Evolutionary conservation across 108 stramenopile genomes (phyloP), one percentile per base, ranked within the genome.

Genomic region (Fragilariopsis cylindrus): DNA sequence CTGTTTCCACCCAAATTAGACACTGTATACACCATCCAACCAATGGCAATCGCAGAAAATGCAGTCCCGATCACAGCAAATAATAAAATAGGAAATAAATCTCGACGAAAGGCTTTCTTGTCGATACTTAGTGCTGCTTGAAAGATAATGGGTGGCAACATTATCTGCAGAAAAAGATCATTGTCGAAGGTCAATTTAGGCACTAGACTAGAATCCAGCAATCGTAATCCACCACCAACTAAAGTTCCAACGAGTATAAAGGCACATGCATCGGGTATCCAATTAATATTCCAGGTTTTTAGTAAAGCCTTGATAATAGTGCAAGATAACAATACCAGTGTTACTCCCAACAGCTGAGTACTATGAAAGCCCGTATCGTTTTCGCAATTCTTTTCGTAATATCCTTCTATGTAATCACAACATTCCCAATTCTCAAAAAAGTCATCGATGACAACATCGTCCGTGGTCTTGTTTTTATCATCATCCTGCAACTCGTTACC

Each of bases 131-230:
- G 54, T 15, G 91, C 85, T 40, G 92, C 95, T 79, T 93, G 82
- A 80, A 96, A 93, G 64, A 93, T 92, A 50, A 96, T 96, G 43
- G 95, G 95, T 11, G 95, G 95, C 64, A 96, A 68, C 57, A 96
- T 73, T 45, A 96, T 78, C 48, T 91, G 84, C 70, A 96, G 76
- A 72, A 96, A 96, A 21, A 96, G 81, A 54, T 93, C 85, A 66
- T 89, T 89, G 75, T 93, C 86, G 72, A 96, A 96, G 12, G 83
- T 81, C 72, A 90, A 57, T 21, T 68, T 64, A 11, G 82, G 79
- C 41, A 84, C 68, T 41, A 72, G 69, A 43, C 69, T 48, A 53
- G 74, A 71, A 53, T 67, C 76, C n/a, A 77, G 52, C 3, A 86
- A 42, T 7, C 80, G 72, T 21, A 87, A 18, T 12, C 79, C 55